Evolutionary conservation across 1,284 basidiomycete species (phyloP), one percentile per base, ranked within the genome.

Genomic region (Leucoagaricus sp.): DNA sequence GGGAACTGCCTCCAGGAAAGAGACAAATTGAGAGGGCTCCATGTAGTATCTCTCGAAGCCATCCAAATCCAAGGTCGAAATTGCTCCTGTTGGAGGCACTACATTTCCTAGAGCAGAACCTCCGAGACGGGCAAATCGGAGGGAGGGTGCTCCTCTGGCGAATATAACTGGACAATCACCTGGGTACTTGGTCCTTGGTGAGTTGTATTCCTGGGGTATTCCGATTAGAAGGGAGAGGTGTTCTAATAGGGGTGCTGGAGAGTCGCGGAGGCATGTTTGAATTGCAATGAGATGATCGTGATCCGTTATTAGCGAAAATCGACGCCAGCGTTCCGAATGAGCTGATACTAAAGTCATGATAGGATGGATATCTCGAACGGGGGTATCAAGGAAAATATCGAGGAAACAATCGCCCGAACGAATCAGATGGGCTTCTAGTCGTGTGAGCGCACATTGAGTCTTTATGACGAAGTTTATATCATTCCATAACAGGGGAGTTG

Each of bases 401-500:
- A 78, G 67, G 28, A 69, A 67, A 58, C 69, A 73, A 8, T 65
- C 59, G 12, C 49, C 60, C 4, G 75, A 75, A 29, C 72, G 71
- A 10, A 52, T 57, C 19, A 77, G 64, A 53, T 76, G 69, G 8
- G 67, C 67, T 12, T 63, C 52, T 7, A 74, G 64, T 53, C 65
- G 62, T 15, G 54, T 36, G 29, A 64, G 45, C 9, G 64, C 41
- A 10, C 45, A 41, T 23, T 46, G 40, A 17, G 59, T 60, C n/a
- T 60, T 59, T 23, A 71, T 49, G 28, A 53, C 63, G 55, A 75
- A 57, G n/a, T 67, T 57, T 53, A 79, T 70, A 23, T 60, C 63
- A 31, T 70, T 73, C 77, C 77, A 79, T 1, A 78, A 63, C n/a
- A 75, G 64, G 4, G 74, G 72, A 0, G 71, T 75, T 10, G 64